Evolutionary conservation across 2,329 filamentous ascomycete species (phyloP).

Genomic region (Coleophoma cylindrospora): DNA sequence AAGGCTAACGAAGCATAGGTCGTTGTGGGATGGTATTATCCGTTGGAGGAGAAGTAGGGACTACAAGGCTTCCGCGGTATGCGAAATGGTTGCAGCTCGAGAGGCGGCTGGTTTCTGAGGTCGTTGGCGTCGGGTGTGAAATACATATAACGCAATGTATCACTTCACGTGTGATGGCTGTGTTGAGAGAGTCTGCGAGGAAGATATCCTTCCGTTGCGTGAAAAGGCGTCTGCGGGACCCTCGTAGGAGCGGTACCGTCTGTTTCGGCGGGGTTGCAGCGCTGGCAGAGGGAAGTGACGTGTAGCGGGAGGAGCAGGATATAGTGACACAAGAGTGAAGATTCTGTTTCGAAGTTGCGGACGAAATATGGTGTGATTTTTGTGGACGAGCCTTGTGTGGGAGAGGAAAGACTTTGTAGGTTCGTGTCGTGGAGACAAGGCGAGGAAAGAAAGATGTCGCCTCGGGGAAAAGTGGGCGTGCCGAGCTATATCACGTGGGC

Average conservation of each 20-base stretch:
- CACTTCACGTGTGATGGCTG: conserved; percentile 25
- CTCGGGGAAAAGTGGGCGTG: too few relatives aligned
- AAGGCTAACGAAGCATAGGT: conserved; percentile 32
- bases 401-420: background rate
- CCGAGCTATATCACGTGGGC: too few relatives aligned
- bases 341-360: background rate
- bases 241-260: background rate
- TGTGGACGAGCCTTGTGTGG: too few relatives aligned
- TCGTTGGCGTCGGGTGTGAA: conserved; percentile 62
- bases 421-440: conserved; percentile 3
- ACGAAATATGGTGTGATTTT: background rate
- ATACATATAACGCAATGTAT: conserved; percentile 33
- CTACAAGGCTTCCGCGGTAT: conserved; percentile 92
- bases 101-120: conserved; percentile 89
- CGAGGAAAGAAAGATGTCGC: conserved; percentile 1
- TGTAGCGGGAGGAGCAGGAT: background rate
- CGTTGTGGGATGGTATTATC: conserved; percentile 53
- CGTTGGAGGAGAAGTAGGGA: conserved; percentile 84
- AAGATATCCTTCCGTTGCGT: conserved; percentile 10
- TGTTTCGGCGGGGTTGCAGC: background rate
- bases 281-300: background rate
- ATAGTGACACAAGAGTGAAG: background rate
- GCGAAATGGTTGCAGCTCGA: conserved; percentile 96
- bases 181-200: conserved; percentile 16
- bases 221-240: background rate